These are phyloP conservation scores for Periconia macrospinosa DNA, from an alignment of 2,329 filamentous ascomycete genomes.

Conservation along the genomic window DNA sequence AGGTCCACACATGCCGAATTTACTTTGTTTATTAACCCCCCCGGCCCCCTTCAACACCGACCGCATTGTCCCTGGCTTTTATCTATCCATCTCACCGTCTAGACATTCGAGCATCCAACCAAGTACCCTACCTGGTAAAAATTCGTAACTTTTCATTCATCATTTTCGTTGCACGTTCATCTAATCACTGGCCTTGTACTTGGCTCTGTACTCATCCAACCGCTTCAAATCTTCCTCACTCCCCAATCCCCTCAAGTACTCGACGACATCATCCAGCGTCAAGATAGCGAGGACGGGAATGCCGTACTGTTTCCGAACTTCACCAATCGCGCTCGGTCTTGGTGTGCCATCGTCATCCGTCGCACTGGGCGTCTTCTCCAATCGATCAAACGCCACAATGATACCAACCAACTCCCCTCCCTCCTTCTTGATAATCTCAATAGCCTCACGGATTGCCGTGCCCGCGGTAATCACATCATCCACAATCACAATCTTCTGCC, in stretches of 20 bases:
- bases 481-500: slow-evolving; percentile 84
- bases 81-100: not conserved
- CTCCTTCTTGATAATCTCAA: slow-evolving; percentile 82
- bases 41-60: not conserved
- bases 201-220: slow-evolving; percentile 43
- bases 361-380: slow-evolving; percentile 73
- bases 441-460: slow-evolving; percentile 89
- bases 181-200: slow-evolving; percentile 45
- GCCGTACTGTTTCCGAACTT: slow-evolving; percentile 78
- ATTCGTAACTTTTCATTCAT: not conserved
- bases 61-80: not conserved
- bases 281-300: slow-evolving; percentile 84
- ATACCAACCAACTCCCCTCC: slow-evolving; percentile 86
- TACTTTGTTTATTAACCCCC: too few relatives aligned
- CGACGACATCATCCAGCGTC: slow-evolving; percentile 76
- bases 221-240: slow-evolving; percentile 49
- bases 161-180: not conserved
- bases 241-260: slow-evolving; percentile 48
- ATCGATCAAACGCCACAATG: slow-evolving; percentile 83
- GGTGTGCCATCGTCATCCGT: slow-evolving; percentile 66
- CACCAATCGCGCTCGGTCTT: slow-evolving; percentile 79
- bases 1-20: too few relatives aligned
- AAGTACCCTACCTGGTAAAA: not conserved
- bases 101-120: not conserved
- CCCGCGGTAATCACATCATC: slow-evolving; percentile 97